Percentiles rank a stretch among this genome's conserved stretches.
These are phyloP conservation scores for Paramyrothecium roridum DNA, from an alignment of 2,329 filamentous ascomycete genomes.

Conservation along the genomic window DNA sequence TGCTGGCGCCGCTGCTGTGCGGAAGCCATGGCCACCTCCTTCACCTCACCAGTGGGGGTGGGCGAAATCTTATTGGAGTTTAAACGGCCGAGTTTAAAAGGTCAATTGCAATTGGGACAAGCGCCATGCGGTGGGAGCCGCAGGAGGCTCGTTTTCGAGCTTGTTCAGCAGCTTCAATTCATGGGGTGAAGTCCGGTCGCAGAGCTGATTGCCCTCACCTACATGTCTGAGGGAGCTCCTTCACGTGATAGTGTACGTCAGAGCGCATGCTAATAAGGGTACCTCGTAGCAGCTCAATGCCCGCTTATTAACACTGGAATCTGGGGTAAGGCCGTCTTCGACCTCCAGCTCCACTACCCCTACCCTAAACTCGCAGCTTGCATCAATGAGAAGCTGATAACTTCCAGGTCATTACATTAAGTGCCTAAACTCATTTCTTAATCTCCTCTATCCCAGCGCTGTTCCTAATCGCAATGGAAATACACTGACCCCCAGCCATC, in stretches of 20 bases:
- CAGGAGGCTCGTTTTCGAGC: not conserved
- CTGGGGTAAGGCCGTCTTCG: too few species aligned
- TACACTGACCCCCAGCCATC: too few species aligned
- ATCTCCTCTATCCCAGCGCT: too few species aligned
- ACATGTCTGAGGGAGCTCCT: not conserved
- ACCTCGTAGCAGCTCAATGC: too few species aligned
- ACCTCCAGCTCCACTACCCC: too few species aligned
- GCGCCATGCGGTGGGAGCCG: not conserved
- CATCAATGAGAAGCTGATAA: too few species aligned
- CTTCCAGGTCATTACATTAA: too few species aligned
- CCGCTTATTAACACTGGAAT: too few species aligned
- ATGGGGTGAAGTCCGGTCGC: not conserved
- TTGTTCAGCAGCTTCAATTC: not conserved
- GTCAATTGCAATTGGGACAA: not conserved
- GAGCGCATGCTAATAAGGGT: not conserved
- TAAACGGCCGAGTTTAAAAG: not conserved
- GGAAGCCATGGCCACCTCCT: constrained; percentile 12
- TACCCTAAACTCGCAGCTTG: too few species aligned
- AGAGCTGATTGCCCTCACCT: not conserved
- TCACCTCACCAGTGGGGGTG: too few species aligned
- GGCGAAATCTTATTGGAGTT: not conserved
- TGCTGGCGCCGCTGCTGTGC: constrained; percentile 16
- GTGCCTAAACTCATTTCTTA: too few species aligned
- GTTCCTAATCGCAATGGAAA: too few species aligned
- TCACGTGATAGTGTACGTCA: not conserved